Evolutionary conservation across 164 flowering plant genomes (phyloP), one percentile per base, ranked within the genome.

Genomic region (Hamamelis virginiana): DNA sequence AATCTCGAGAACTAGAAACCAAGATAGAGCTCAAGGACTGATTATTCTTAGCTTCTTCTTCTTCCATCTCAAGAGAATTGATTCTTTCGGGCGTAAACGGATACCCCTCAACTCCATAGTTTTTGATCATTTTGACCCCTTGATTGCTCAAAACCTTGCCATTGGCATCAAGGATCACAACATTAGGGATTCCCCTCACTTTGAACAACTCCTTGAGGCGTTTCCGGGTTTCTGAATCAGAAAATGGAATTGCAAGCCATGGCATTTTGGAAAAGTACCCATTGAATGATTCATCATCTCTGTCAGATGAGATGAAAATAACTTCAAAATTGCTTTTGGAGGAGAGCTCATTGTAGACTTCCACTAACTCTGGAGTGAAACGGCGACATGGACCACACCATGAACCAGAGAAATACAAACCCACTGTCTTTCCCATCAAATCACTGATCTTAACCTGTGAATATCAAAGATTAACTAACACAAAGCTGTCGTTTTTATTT

Each of bases 211-310:
- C 45, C 19, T 80, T 45, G 44, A 92, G 50, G 8, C 27, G n/a
- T 0, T 79, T 62, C 0, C 84, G 84, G 0, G 69, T 75, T 5
- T 74, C 82, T 1, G 82, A 82, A 74, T 90, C 94, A 27, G 88
- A 81, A 70, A 84, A 88, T 1, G 97, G 97, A 52, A 91, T 64
- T 0, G 92, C 91, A 44, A 88, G 86, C 97, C 97, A 90, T 48
- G 93, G 93, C 95, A 90, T 92, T 72, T 81, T 72, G 25, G 87
- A 81, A 78, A 88, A 90, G 75, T 87, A 90, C 5, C 28, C 69
- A 1, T 84, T 68, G 60, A 86, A 90, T 0, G 89, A 63, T 21
- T 83, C 83, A 45, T 84, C 85, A 56, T 87, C 85, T 43, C 52
- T 9, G 60, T 91, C 95, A 0, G 60, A 76, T 0, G 93, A 81